Percentiles rank a stretch among this genome's conserved stretches.
Evolutionary conservation across 345 rosid genomes (phyloP).

Genomic region (Boechera divaricarpa): DNA sequence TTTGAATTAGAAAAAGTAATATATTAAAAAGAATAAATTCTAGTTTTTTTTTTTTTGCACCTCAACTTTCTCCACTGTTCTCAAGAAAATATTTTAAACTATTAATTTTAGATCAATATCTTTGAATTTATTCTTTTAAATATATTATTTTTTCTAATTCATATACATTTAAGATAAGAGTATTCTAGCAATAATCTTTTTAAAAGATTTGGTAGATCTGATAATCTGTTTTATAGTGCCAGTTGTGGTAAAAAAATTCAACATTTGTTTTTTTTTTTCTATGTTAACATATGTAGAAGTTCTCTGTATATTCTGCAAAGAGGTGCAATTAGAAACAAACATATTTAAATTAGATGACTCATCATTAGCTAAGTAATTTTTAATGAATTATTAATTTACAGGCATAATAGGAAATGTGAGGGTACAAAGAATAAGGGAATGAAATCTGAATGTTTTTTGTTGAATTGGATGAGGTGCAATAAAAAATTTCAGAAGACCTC

Average conservation of each 20-base stretch:
- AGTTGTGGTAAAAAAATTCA: neutral
- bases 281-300: neutral
- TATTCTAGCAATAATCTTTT: neutral
- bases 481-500: neutral
- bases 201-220: neutral
- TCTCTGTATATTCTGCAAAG: neutral
- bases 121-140: neutral
- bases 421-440: neutral
- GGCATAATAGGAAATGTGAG: neutral
- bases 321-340: neutral
- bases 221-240: neutral
- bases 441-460: neutral
- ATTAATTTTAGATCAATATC: neutral
- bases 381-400: neutral
- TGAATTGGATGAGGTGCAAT: neutral
- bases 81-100: neutral
- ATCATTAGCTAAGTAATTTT: neutral
- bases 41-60: neutral
- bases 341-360: neutral
- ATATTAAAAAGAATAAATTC: no score
- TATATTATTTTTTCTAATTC: neutral
- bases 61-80: neutral
- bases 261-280: neutral
- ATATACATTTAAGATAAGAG: neutral
- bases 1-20: no score